A percentile compares a stretch with the other conserved stretches of the same genome.
phyloP scores from a whole-genome alignment of 441 rosid genomes.

The Croton laevigatus region DNA sequence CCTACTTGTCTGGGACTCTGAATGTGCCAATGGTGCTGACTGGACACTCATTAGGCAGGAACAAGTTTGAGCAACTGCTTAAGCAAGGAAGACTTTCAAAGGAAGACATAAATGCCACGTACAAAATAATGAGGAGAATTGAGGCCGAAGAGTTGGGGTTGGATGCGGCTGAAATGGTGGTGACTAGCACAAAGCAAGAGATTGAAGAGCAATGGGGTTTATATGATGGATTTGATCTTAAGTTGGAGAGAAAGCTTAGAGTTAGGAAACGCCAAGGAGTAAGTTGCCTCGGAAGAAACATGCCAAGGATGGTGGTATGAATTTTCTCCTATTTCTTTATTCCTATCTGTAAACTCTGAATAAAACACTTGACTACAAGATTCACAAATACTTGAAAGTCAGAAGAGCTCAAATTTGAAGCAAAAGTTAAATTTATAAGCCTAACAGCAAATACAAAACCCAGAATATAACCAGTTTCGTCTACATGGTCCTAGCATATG shows the following conservation, averaged over 20 bases:
- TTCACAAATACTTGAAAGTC: not conserved
- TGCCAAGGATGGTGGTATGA: constrained; percentile 74
- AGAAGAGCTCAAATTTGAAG: not conserved
- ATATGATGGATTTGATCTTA: constrained; percentile 70
- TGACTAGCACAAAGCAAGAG: constrained; percentile 77
- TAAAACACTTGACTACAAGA: not conserved
- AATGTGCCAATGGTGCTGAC: constrained; percentile 78
- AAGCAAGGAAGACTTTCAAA: constrained; percentile 67
- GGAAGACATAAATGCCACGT: constrained; percentile 59
- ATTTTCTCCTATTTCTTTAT: constrained; percentile 9
- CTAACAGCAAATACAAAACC: not conserved
- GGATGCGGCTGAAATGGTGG: constrained; percentile 69
- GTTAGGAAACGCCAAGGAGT: constrained; percentile 63
- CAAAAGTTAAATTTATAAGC: not conserved
- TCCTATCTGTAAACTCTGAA: not conserved
- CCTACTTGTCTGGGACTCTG: constrained; percentile 56
- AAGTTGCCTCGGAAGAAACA: constrained; percentile 61
- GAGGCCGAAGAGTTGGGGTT: constrained; percentile 65
- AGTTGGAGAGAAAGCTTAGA: constrained; percentile 68
- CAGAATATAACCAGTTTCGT: not conserved
- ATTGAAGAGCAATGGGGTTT: constrained; percentile 76
- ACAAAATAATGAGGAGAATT: constrained; percentile 65
- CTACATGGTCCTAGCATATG: not conserved
- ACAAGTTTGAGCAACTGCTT: constrained; percentile 71
- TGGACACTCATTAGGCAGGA: constrained; percentile 70